These are phyloP conservation scores for Aspergillus fischeri DNA, from an alignment of 2,329 filamentous ascomycete genomes.

Conservation along the genomic window DNA sequence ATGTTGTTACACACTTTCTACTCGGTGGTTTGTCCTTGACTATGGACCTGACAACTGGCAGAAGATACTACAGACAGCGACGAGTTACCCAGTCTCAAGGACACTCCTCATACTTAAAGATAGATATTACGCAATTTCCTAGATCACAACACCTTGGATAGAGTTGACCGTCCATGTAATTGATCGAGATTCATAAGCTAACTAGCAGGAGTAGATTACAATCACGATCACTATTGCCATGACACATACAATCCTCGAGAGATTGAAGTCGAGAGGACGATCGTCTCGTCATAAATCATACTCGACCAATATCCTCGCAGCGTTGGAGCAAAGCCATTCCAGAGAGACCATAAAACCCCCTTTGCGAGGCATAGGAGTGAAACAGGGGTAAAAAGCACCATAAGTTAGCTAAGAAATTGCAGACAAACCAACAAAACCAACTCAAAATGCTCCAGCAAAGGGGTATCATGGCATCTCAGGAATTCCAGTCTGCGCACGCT, in stretches of 20 bases:
- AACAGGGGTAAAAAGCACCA: background rate
- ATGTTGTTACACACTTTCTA: background rate
- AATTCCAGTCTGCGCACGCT: background rate
- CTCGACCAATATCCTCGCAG: background rate
- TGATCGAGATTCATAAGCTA: background rate
- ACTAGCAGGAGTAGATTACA: background rate
- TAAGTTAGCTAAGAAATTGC: too few relatives aligned
- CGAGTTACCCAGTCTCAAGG: background rate
- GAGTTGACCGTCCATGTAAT: background rate
- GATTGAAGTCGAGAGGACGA: background rate
- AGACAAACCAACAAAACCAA: slow-evolving; percentile 1
- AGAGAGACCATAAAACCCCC: background rate
- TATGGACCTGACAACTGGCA: background rate
- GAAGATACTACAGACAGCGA: background rate
- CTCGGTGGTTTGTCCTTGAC: background rate
- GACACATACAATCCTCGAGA: background rate
- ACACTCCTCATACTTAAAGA: background rate
- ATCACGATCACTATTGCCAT: background rate
- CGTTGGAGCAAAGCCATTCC: background rate
- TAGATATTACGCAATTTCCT: background rate
- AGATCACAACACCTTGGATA: background rate
- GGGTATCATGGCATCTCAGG: background rate
- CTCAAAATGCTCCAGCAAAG: background rate
- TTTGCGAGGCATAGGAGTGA: background rate
- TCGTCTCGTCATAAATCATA: background rate